These are phyloP conservation scores for Dothideomycetes sp. DNA, from an alignment of 2,329 filamentous ascomycete species.

Conservation along the genomic window DNA sequence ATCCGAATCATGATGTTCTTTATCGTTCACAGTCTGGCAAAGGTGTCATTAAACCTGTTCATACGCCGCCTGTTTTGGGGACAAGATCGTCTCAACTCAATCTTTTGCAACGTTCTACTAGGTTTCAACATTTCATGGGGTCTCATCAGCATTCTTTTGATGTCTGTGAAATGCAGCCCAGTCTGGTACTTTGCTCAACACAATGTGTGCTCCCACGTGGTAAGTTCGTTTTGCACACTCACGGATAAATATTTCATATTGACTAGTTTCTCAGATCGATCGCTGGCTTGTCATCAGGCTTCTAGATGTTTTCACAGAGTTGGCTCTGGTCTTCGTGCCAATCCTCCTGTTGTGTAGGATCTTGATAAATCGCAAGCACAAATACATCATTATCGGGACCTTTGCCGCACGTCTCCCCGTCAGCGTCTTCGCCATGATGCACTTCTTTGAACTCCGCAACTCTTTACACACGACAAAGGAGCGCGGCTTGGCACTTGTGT, in stretches of 20 bases:
- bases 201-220: neutral
- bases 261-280: neutral
- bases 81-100: slow-evolving; percentile 5
- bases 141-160: slow-evolving; percentile 4
- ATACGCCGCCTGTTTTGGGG: slow-evolving; percentile 13
- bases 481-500: slow-evolving; percentile 4
- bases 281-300: slow-evolving; percentile 11
- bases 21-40: slow-evolving; percentile 12
- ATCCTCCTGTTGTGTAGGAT: slow-evolving; percentile 12
- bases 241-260: neutral
- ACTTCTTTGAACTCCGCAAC: neutral
- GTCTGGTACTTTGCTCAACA: neutral
- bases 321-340: slow-evolving; percentile 13
- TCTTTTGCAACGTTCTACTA: slow-evolving; percentile 3
- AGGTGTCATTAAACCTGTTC: slow-evolving; percentile 12
- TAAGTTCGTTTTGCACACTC: neutral
- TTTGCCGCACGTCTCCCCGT: slow-evolving; percentile 6
- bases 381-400: slow-evolving; percentile 2
- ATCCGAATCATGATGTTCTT: slow-evolving; percentile 6
- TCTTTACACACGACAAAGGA: neutral
- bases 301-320: slow-evolving; percentile 12
- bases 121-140: neutral
- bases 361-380: slow-evolving; percentile 11
- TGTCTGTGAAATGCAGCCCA: slow-evolving; percentile 1
- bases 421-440: slow-evolving; percentile 2